Percentiles rank a stretch among this genome's conserved stretches.
phyloP scores from a whole-genome alignment of 306 rosid genomes.

The Hylodesmum podocarpum region DNA sequence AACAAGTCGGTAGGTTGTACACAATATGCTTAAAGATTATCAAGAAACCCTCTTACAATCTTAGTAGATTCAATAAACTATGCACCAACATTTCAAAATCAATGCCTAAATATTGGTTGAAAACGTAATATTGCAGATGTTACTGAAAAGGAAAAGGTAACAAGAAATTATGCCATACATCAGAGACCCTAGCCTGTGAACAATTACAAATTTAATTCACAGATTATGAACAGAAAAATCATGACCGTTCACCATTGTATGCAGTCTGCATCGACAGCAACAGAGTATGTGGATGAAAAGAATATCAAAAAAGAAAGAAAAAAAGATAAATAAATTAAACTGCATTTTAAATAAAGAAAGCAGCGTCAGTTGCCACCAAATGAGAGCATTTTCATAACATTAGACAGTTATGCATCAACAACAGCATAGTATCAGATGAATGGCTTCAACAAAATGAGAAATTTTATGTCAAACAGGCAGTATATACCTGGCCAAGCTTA shows the following conservation, averaged over 20 bases:
- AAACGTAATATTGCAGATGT: not conserved
- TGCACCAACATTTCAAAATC: not conserved
- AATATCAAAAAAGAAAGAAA: not conserved
- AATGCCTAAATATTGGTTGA: not conserved
- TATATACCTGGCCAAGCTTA: slow-evolving; percentile 92
- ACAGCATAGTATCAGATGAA: not conserved
- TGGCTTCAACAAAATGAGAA: not conserved
- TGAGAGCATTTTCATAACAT: slow-evolving; percentile 4
- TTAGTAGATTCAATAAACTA: not conserved
- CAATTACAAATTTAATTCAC: not conserved
- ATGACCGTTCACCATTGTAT: slow-evolving; percentile 9
- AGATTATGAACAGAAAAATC: not conserved
- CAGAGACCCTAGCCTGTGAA: not conserved
- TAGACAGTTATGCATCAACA: slow-evolving; percentile 11
- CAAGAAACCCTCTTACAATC: not conserved
- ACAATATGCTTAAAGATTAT: not conserved
- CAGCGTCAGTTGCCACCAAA: not conserved
- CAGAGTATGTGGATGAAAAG: not conserved
- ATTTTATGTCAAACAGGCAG: slow-evolving; percentile 18
- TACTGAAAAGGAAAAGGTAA: not conserved
- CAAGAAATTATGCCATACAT: not conserved
- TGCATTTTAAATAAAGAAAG: not conserved
- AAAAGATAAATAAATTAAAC: not conserved
- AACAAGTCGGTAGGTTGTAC: not conserved
- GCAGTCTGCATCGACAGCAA: slow-evolving; percentile 3